Base-by-base conservation (phyloP, 1,139 yeast species). In the Kodamaea alishanica region DNA sequence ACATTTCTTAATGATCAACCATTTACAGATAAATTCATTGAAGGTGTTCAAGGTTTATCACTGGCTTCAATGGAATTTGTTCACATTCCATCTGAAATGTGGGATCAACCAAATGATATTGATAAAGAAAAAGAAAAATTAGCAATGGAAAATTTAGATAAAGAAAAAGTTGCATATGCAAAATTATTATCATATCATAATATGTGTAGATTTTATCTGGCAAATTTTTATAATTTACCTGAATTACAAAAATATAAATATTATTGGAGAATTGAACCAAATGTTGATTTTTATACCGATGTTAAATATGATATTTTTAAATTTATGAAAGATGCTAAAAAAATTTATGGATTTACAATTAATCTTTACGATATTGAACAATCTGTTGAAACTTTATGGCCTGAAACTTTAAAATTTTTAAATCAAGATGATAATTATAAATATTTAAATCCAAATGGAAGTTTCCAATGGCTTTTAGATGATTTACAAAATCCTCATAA, bases 231-330 rank as follows among this genome's bases (percentile, higher is more conserved):
- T 57, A 69, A 79, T 35, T 73, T 84, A 45, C 85, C 85, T 2
- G 77, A 76, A 41, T 56, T 85, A 54, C 65, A 65, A 35, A 63
- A 79, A 41, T 69, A 65, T 51, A 60, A 56, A 39, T 85, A 81
- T 62, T 85, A 84, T 57, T 85, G 95, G 95, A 68, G 95, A 43
- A 73, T 85, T 32, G 95, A 85, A 56, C 95, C 95, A n/a, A 66
- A 67, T 37, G 87, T 88, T 1, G 65, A 72, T 26, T 84, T 81
- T 54, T 84, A 64, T 55, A 79, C 86, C 49, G 78, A 80, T 41
- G 60, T 85, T 34, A 78, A 84, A 43, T 85, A 85, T 54, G 95
- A 85, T 50, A 81, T 84, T 6, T 85, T 85, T 67, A 80, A 78
- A 49, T 85, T 81, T 58, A 75, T 85, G 84, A 75, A 77, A 45